Conservation (phyloP, 768 basidiomycete genomes). For the Auriscalpium vulgare region DNA sequence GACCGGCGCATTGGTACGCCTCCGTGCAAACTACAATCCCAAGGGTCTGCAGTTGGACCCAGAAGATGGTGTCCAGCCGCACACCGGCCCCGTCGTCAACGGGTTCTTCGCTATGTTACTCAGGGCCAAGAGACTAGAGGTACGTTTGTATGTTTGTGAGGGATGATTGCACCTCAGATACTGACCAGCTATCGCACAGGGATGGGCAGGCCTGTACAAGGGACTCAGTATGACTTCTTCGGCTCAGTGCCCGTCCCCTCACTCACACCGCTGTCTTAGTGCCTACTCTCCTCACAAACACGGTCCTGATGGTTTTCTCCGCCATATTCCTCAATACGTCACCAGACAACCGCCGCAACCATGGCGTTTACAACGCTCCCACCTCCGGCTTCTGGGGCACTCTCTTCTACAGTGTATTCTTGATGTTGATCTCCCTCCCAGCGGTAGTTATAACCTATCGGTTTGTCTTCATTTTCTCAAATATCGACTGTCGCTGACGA, state of each 20-base stretch:
- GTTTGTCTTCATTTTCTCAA: slow-evolving; percentile 30
- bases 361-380: slow-evolving; percentile 59
- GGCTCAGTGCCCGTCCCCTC: slow-evolving; percentile 16
- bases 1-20: slow-evolving; percentile 59
- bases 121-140: slow-evolving; percentile 69
- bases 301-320: slow-evolving; percentile 49
- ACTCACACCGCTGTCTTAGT: slow-evolving; percentile 29
- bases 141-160: slow-evolving; percentile 21
- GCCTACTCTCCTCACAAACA: slow-evolving; percentile 40
- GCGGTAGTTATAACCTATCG: slow-evolving; percentile 70
- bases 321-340: slow-evolving; percentile 50
- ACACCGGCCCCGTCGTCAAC: slow-evolving; percentile 66
- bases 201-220: slow-evolving; percentile 72
- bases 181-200: slow-evolving; percentile 28
- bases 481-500: too few species aligned
- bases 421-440: slow-evolving; percentile 61
- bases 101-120: slow-evolving; percentile 68
- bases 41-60: slow-evolving; percentile 74
- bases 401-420: slow-evolving; percentile 52
- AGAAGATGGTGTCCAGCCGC: slow-evolving; percentile 67
- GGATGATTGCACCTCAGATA: background rate
- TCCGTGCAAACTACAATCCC: slow-evolving; percentile 81
- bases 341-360: slow-evolving; percentile 37
- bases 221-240: slow-evolving; percentile 43
- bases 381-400: slow-evolving; percentile 52